Percentiles rank a stretch among this genome's conserved stretches.
Evolutionary conservation across 2,329 filamentous ascomycete genomes (phyloP).

Genomic region (Cryphonectria nitschkei): DNA sequence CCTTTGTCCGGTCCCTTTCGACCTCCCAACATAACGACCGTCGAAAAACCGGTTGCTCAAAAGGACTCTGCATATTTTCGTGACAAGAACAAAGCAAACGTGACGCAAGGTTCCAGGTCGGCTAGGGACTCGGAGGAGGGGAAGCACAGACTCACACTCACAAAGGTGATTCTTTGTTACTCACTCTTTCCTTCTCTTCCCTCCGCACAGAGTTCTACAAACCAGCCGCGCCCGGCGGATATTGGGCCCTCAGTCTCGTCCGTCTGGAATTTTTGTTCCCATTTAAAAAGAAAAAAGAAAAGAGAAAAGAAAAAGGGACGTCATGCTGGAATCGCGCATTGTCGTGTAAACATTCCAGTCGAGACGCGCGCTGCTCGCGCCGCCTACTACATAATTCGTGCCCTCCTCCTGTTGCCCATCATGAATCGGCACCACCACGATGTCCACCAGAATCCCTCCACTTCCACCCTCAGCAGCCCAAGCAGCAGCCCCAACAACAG

Average conservation of each 20-base stretch:
- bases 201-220: not conserved
- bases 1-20: not conserved
- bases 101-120: not conserved
- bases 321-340: not conserved
- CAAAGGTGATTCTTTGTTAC: conserved; percentile 3
- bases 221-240: not conserved
- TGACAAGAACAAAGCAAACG: not conserved
- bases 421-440: conserved; percentile 13
- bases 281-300: not conserved
- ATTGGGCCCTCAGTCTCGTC: not conserved
- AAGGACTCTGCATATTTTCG: not conserved
- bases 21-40: not conserved
- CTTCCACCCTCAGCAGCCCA: conserved; percentile 4
- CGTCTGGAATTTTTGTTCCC: not conserved
- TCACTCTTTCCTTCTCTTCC: not conserved
- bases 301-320: too few relatives aligned
- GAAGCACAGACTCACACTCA: not conserved
- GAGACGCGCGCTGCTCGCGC: not conserved
- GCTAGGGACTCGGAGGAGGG: not conserved
- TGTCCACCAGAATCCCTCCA: conserved; percentile 6
- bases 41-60: not conserved
- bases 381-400: conserved; percentile 1
- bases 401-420: not conserved
- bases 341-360: not conserved
- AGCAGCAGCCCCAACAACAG: not conserved